Percentiles rank a stretch among this genome's conserved stretches.
Evolutionary conservation across 1,284 basidiomycete species (phyloP).

Genomic region (Rhizoctonia solani): DNA sequence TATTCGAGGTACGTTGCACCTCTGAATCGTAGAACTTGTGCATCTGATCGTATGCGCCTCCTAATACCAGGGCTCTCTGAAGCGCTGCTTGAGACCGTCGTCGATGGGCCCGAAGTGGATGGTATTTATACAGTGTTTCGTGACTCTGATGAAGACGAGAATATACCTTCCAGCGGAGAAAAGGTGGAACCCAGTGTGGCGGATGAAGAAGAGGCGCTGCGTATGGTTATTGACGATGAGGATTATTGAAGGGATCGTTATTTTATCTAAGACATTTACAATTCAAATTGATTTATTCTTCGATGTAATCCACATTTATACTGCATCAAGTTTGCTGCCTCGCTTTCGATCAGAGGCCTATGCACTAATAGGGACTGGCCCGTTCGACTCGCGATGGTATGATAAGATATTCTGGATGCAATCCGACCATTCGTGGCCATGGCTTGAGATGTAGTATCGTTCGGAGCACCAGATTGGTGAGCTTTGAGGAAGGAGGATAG

Average conservation of each 20-base stretch:
- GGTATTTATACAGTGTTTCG: slow-evolving; percentile 71
- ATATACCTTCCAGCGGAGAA: slow-evolving; percentile 42
- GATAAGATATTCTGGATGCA: neutral
- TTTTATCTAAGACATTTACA: no score
- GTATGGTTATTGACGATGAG: slow-evolving; percentile 36
- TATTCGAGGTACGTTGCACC: slow-evolving; percentile 2
- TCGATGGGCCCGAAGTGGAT: slow-evolving; percentile 77
- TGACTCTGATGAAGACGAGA: slow-evolving; percentile 52
- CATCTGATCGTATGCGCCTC: neutral
- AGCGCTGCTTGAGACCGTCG: slow-evolving; percentile 69
- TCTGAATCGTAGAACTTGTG: neutral
- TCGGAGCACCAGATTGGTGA: slow-evolving; percentile 22
- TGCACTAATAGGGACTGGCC: neutral
- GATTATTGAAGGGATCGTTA: neutral
- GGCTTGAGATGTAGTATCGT: neutral
- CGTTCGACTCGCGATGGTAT: no score
- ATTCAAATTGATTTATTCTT: no score
- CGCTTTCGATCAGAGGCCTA: neutral
- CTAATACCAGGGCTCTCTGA: slow-evolving; percentile 63
- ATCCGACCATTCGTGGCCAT: neutral
- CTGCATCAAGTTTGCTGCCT: neutral
- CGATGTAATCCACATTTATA: neutral
- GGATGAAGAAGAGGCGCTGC: slow-evolving; percentile 37
- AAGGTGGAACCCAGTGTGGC: slow-evolving; percentile 39
- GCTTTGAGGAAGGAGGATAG: neutral